Evolutionary conservation across 306 rosid species (phyloP), one percentile per base, ranked within the genome.

Genomic region (Vachellia collinsii): DNA sequence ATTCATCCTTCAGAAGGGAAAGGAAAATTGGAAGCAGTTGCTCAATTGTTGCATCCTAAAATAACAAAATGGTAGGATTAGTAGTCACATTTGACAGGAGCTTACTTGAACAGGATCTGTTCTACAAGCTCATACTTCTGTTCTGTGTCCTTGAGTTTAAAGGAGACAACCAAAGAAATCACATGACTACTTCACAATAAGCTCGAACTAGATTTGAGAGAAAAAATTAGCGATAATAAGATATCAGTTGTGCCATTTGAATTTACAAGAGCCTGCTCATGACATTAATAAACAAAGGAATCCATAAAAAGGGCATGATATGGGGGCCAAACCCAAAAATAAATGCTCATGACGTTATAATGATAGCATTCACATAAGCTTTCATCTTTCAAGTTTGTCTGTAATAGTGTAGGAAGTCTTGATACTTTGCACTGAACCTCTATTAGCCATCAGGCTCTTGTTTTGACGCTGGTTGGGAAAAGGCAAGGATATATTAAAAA

Each of bases 11-110:
- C 81, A 91, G 85, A 77, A 93, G 92, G 66, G 96, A 93, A 67
- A 93, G 97, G 75, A 93, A 93, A 82, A 93, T 89, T n/a, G 97
- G 97, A 75, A 93, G 96, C 68, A 93, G 96, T 66, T 93, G 97
- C 75, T 91, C 95, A 77, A 87, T 88, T 67, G 97, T 92, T 25
- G 97, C 95, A 75, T 89, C 97, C 97, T 92, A 88, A 86, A 81
- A 71, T 51, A 50, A 69, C 53, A 69, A 83, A 79, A 77, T 47
- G 10, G 72, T 50, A 74, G 41, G 61, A 62, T 47, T 80, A 20
- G 42, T 47, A 23, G 63, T 37, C 47, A 8, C 70, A 70, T 65
- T 50, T 29, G 34, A 58, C 69, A 17, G 1, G 9, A 53, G 23
- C 22, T 53, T 19, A n/a, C 23, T 53, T 19, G 61, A 53, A 53